phyloP scores from a whole-genome alignment of 306 rosid species.

The Sindora glabra region DNA sequence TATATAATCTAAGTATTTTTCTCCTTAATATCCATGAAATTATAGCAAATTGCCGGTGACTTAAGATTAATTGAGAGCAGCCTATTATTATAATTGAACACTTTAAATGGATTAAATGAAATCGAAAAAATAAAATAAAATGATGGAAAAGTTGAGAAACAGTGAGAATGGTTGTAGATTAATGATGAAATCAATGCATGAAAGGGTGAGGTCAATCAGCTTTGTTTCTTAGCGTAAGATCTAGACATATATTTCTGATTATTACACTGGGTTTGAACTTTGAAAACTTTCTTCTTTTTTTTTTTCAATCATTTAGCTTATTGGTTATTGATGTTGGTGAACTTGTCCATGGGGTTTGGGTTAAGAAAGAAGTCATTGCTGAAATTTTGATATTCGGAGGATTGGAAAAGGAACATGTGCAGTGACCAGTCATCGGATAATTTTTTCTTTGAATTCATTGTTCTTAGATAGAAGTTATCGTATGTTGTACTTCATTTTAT shows the following conservation, averaged over 20 bases:
- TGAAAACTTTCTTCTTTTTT: conserved; percentile 12
- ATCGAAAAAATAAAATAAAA: too few relatives aligned
- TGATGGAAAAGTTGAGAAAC: neutral
- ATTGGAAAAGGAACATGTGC: conserved; percentile 11
- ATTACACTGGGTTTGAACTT: neutral
- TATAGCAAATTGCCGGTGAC: too few relatives aligned
- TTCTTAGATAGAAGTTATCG: conserved; percentile 1
- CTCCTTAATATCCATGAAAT: too few relatives aligned
- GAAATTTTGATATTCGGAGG: conserved; percentile 5
- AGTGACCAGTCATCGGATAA: neutral
- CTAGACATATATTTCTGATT: neutral
- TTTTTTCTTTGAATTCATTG: neutral
- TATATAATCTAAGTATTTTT: too few relatives aligned
- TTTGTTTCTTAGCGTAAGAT: conserved; percentile 1
- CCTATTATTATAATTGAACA: neutral
- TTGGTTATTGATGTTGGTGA: conserved; percentile 9
- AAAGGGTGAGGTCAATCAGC: conserved; percentile 28
- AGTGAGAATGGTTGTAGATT: conserved; percentile 12
- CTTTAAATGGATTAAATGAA: neutral
- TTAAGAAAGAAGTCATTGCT: neutral
- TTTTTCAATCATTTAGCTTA: neutral
- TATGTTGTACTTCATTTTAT: conserved; percentile 10
- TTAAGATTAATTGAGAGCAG: too few relatives aligned
- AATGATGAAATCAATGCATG: conserved; percentile 27
- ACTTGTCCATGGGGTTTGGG: conserved; percentile 33